Evolutionary conservation across 352 stramenopile genomes (phyloP), one percentile per base, ranked within the genome.

Genomic region (Pythium biforme): DNA sequence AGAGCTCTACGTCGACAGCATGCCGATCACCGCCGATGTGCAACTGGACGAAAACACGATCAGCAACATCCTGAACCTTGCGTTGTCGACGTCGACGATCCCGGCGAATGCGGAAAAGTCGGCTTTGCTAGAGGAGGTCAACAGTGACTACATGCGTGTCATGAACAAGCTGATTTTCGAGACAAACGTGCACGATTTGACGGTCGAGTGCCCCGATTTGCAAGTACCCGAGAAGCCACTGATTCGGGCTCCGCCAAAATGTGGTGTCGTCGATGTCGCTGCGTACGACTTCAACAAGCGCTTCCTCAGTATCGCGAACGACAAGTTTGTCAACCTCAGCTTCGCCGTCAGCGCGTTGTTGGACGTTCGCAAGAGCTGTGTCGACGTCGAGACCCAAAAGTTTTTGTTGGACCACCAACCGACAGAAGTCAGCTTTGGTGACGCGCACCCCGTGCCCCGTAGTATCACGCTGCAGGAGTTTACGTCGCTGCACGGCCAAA

Each of bases 121-220:
- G 22, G 27, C 56, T 11, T 59, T 98, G 0, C 59, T 98, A 1
- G 77, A 96, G 55, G 90, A 98, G 74, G 88, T 97, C 29, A 96
- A 95, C 65, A 68, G 78, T 5, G 86, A 96, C 60, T 98, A 97
- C 71, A 92, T 95, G 74, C 79, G 90, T 31, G 89, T 90, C 23
- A 97, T 98, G 90, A 98, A 98, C 85, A 83, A 89, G 31, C 67
- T 98, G 19, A 81, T 98, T 8, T 91, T 98, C 22, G 82, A 92
- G 45, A 82, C 81, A 9, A 92, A 87, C 23, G 51, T 81, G n/a
- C 61, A 76, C 33, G 83, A 94, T 40, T 45, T 90, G n/a, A 55
- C 67, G 23, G 31, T 26, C n/a, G 83, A 90, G 41, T 89, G 91
- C 49, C 66, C 68, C 0, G 75, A 87, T 33, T 61, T 94, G 3